Base-by-base conservation (phyloP, 768 basidiomycete genomes). In the Pholiota conissans region DNA sequence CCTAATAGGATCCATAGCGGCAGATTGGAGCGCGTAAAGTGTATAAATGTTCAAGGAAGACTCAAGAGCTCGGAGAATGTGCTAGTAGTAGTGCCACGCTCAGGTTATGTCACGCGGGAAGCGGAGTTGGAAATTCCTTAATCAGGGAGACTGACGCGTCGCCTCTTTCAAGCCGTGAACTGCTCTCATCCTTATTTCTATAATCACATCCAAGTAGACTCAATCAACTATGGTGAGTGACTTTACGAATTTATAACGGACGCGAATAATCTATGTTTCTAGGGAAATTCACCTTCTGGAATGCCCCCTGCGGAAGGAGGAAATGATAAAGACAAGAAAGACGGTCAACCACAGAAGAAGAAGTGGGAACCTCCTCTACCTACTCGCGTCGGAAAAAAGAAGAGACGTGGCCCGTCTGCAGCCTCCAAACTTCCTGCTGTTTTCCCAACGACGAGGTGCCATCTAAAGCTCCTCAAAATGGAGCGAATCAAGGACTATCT, bases 331-430 rank as follows among this genome's bases (percentile, higher is more conserved):
- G 78, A 76, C 70, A 82, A 80, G 72, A 81, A 77, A 71, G 78
- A 80, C 73, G 75, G 70, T 66, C 73, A 82, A 75, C 76, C 79
- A 16, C 79, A 85, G 66, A 84, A 87, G 75, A 97, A 98, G 85
- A 95, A 96, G 77, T 98, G 95, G 95, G 96, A 98, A 72, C 95
- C 96, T 7, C 96, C 96, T 66, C 84, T 97, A 57, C 95, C 96
- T 13, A 97, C 96, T 46, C 90, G 93, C 58, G 93, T 98, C 32
- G 95, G 95, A 48, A 97, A 95, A 84, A 95, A 94, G 85, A 98
- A 95, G 79, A 84, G 85, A 80, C 84, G 88, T 59, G 95, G 96
- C n/a, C 95, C 96, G 5, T 87, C 93, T 56, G 80, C 94, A 1
- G 85, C 94, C 2, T 89, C 90, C 35, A 96, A 95, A 70, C 86